phyloP scores from a whole-genome alignment of 2,329 filamentous ascomycete genomes.

The Didymella pomorum region DNA sequence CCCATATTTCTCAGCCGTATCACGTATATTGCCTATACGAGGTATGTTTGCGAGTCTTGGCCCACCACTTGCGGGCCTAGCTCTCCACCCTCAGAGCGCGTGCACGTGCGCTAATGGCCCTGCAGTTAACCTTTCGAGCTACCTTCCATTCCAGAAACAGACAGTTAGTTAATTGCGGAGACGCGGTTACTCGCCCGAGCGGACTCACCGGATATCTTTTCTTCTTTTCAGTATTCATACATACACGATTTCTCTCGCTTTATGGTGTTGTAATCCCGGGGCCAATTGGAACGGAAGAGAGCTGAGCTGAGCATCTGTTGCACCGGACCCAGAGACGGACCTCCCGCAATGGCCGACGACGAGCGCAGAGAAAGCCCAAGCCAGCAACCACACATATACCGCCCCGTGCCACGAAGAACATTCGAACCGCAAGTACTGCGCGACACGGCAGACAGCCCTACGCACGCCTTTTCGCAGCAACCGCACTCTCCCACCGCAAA shows the following conservation, averaged over 20 bases:
- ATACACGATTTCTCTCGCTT: conserved; percentile 1
- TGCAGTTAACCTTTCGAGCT: conserved; percentile 26
- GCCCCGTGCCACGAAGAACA: conserved; percentile 50
- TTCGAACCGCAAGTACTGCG: conserved; percentile 32
- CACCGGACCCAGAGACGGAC: conserved; percentile 6
- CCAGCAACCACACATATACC: conserved; percentile 44
- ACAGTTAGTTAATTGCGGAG: conserved; percentile 27
- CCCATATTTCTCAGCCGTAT: conserved; percentile 10
- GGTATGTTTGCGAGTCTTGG: conserved; percentile 34
- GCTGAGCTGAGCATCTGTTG: background rate
- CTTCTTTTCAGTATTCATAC: background rate
- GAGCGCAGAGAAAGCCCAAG: conserved; percentile 1
- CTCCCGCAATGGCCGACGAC: conserved; percentile 40
- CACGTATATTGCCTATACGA: conserved; percentile 31
- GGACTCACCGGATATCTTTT: conserved; percentile 7
- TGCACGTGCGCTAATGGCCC: conserved; percentile 37
- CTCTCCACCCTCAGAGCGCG: conserved; percentile 8
- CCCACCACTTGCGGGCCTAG: conserved; percentile 21
- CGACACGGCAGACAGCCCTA: conserved; percentile 39
- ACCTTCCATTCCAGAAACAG: conserved; percentile 35
- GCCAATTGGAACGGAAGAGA: background rate
- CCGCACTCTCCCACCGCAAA: conserved; percentile 19
- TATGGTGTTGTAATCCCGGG: conserved; percentile 16
- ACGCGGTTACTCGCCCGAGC: conserved; percentile 4
- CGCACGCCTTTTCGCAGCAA: conserved; percentile 30